Evolutionary conservation across 768 basidiomycete species (phyloP), one percentile per base, ranked within the genome.

Genomic region (Clavulina sp.): DNA sequence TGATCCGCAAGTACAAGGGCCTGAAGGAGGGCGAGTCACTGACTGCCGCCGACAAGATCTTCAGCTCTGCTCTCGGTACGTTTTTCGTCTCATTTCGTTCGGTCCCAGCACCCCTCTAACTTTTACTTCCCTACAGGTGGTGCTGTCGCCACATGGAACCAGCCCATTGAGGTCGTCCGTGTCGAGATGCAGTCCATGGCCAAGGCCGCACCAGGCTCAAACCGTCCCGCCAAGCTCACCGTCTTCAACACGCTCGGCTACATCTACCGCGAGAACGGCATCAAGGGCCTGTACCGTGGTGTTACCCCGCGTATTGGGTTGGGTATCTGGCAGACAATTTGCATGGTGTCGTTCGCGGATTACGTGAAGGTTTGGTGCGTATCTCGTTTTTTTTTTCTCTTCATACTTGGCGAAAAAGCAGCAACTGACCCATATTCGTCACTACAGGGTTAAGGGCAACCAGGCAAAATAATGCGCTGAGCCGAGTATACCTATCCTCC

Each of bases 121-220:
- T 7, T 2, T 34, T 49, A 13, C 26, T 16, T 26, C 31, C 16
- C 7, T 6, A 34, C 29, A 58, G 61, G 86, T 61, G 92, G 95
- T 66, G 92, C 95, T 41, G 68, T 97, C 56, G 93, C 88, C 9
- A 95, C 91, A 49, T 99, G 95, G 95, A 99, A 99, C 66, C 95
- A 97, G 64, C 93, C 91, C 36, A 95, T 96, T 55, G 92, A 96
- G 68, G 93, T 96, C 59, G 75, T 97, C 57, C 86, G 93, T 52
- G 89, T 97, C 30, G 92, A 95, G 87, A 97, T 99, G 95, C 95
- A 99, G 77, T 93, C 89, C 48, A 96, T 97, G 84, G 80, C 86
- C 24, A 97, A 97, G 66, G 68, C 74, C n/a, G 63, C 65, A 32
- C 16, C 43, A 16, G 76, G 75, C 60, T 73, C 73, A 21, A 86